Base-by-base conservation (phyloP, 108 stramenopile species). In the Pseudonitzschia delicatissima region DNA sequence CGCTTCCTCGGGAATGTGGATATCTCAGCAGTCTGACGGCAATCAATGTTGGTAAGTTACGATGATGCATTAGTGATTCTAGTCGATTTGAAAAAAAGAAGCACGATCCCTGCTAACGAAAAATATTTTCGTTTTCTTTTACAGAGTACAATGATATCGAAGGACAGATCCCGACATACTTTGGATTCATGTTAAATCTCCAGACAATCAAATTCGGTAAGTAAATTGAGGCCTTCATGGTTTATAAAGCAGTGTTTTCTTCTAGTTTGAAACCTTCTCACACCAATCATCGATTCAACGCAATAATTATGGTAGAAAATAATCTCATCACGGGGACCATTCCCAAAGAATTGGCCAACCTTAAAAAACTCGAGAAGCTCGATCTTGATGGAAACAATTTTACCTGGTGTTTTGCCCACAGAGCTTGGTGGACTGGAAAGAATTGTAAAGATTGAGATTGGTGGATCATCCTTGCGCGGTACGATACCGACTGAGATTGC, bases 11-110 rank as follows among this genome's bases (percentile, higher is more conserved):
- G 20, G 60, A 61, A 40, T 36, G 36, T 18, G 3, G 27, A 9
- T 11, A 5, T 42, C 39, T 61, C 17, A 42, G 12, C 5, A 4
- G 21, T 32, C 39, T 61, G 32, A 27, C 27, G 18, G 20, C 32
- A 21, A 40, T 61, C 21, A 61, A 61, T 21, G 15, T 61, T 12
- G 60, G 60, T 61, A 21, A 35, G 60, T 42, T 35, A 18, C 34
- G n/a, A n/a, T n/a, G n/a, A n/a, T n/a, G n/a, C n/a, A n/a, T n/a
- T n/a, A n/a, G n/a, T n/a, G n/a, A n/a, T n/a, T n/a, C n/a, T n/a
- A n/a, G n/a, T n/a, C n/a, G n/a, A n/a, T n/a, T n/a, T n/a, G n/a
- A n/a, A n/a, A n/a, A n/a, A n/a, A n/a, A n/a, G n/a, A n/a, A n/a
- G n/a, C n/a, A n/a, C n/a, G n/a, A n/a, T n/a, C n/a, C n/a, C n/a